Evolutionary conservation across 2,329 filamentous ascomycete genomes (phyloP), one percentile per base, ranked within the genome.

Genomic region (Cordyceps cicadae): DNA sequence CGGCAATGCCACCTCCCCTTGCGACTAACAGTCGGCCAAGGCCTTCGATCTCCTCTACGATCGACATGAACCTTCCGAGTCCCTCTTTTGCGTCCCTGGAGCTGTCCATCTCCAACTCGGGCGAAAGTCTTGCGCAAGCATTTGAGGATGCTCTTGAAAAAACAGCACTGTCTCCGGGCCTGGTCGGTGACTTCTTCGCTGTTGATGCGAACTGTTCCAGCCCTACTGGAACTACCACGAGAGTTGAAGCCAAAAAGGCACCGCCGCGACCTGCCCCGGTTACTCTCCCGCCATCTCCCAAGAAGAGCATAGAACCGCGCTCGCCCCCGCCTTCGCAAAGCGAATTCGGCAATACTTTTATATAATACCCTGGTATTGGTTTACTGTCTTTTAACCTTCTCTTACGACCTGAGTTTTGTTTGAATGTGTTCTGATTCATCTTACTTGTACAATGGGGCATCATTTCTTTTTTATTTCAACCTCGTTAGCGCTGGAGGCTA

Each of bases 31-130:
- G 62, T 46, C 66, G 63, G 4, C 63, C 64, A 3, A 63, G 63
- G n/a, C 64, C 64, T 2, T 69, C 65, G 37, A 67, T 64, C 12
- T 69, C 71, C 0, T 69, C 70, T 0, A 21, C 67, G 4, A 64
- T 62, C 5, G 66, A 72, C 1, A 71, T 72, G 0, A 71, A 69
- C 7, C 64, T 75, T 5, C 72, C 73, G 0, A 74, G 72, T 15
- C 74, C 74, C 2, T 71, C 72, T 0, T 75, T 75, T 29, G 63
- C 68, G 3, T 74, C 74, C 0, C 64, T 75, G 1, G 69, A 72
- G 54, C 67, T 70, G 50, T 70, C 70, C 32, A 70, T 75, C 43
- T 73, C 72, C 1, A 68, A 34, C 51, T 69, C 70, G 14, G 71
- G 67, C 60, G 69, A 71, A 50, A 68, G 69, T 45, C 63, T 76